Evolutionary conservation across 2,329 filamentous ascomycete species (phyloP).

Genomic region (Thielaviopsis populi): DNA sequence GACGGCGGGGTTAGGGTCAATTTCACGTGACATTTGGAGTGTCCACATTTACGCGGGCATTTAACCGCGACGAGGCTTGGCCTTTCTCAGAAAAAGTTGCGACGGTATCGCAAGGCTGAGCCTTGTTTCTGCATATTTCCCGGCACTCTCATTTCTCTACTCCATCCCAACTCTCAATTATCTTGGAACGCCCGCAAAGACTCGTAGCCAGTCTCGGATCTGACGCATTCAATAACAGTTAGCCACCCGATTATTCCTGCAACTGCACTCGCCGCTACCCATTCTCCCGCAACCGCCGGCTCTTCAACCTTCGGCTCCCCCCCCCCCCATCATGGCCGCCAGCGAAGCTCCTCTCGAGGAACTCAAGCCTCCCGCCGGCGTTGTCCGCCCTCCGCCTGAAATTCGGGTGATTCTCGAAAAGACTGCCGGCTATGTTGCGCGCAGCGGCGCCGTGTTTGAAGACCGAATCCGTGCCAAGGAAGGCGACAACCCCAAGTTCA

Average conservation of each 20-base stretch:
- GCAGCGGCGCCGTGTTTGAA: conserved; percentile 55
- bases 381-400: conserved; percentile 79
- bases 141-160: not conserved
- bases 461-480: conserved; percentile 78
- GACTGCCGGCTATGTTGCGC: conserved; percentile 78
- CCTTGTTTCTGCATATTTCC: not conserved
- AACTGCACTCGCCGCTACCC: too few relatives aligned
- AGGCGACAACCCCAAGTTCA: conserved; percentile 73
- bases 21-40: not conserved
- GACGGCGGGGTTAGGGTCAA: not conserved
- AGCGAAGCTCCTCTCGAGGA: conserved; percentile 43
- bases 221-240: not conserved
- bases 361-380: conserved; percentile 63
- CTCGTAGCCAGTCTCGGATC: not conserved
- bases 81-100: conserved; percentile 1
- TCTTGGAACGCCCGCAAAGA: not conserved
- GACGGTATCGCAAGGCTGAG: not conserved
- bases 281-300: too few relatives aligned
- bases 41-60: not conserved
- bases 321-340: not conserved
- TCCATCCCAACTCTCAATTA: not conserved
- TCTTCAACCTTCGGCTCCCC: not conserved
- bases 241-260: too few relatives aligned
- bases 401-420: conserved; percentile 80
- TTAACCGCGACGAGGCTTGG: not conserved